A percentile compares a stretch with the other conserved stretches of the same genome.
These are phyloP conservation scores for Glaciozyma martinii DNA, from an alignment of 768 basidiomycete genomes.

Conservation along the genomic window DNA sequence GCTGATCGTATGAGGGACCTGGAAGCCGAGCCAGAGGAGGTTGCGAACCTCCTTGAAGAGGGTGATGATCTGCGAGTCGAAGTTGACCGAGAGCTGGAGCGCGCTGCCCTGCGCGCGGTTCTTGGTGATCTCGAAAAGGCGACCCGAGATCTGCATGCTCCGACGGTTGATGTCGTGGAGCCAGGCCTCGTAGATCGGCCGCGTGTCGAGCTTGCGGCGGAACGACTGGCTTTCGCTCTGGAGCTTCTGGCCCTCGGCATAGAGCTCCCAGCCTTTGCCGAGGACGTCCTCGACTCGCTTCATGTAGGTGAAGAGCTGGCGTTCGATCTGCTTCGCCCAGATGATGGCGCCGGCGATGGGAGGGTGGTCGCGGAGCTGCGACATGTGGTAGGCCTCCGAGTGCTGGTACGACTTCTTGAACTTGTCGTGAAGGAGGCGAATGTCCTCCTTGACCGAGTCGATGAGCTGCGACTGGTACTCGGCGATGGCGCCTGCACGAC, in stretches of 20 bases:
- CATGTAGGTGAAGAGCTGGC: constrained; percentile 93
- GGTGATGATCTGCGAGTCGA: constrained; percentile 95
- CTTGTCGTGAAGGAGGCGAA: constrained; percentile 90
- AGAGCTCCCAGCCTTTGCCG: constrained; percentile 93
- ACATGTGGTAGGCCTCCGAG: constrained; percentile 78
- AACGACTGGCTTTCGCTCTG: constrained; percentile 85
- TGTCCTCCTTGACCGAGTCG: constrained; percentile 97
- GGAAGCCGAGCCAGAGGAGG: constrained; percentile 88
- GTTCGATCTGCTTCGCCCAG: constrained; percentile 98
- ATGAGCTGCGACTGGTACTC: constrained; percentile 98
- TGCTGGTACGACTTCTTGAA: constrained; percentile 94
- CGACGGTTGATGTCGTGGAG: constrained; percentile 86
- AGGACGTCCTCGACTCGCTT: constrained; percentile 97
- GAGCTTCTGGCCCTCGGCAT: constrained; percentile 97
- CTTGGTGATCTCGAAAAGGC: constrained; percentile 72
- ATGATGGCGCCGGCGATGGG: constrained; percentile 98
- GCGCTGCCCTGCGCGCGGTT: constrained; percentile 48
- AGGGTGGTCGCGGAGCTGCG: constrained; percentile 94
- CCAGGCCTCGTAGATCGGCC: constrained; percentile 93
- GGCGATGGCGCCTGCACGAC: constrained; percentile 73
- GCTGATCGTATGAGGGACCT: constrained; percentile 84
- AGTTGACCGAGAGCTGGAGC: constrained; percentile 87
- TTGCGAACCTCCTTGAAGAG: constrained; percentile 98
- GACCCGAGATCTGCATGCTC: constrained; percentile 82
- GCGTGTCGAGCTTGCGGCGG: constrained; percentile 89